Conservation (phyloP, 1,284 basidiomycete genomes). For the Malassezia pachydermatis region DNA sequence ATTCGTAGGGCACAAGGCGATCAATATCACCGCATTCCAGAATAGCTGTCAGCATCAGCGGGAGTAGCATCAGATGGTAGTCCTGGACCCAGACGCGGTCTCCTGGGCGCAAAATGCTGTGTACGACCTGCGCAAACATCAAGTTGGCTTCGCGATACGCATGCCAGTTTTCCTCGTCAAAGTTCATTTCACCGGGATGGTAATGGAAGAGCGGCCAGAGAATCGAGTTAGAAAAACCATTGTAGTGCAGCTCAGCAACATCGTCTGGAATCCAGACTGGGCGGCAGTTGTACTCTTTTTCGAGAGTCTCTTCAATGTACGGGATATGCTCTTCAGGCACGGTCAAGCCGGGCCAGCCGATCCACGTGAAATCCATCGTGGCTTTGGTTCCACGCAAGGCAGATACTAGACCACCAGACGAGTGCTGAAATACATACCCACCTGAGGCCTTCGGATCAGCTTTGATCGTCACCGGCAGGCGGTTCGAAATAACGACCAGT, state of each 20-base stretch:
- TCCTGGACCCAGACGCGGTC: conserved; percentile 80
- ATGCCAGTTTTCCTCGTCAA: conserved; percentile 95
- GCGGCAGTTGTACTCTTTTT: conserved; percentile 90
- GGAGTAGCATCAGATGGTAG: conserved; percentile 74
- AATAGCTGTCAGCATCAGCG: conserved; percentile 79
- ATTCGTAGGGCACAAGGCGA: conserved; percentile 9
- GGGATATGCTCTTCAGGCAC: conserved; percentile 33
- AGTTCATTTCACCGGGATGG: conserved; percentile 73
- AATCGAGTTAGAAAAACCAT: conserved; percentile 96
- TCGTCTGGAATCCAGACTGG: conserved; percentile 96
- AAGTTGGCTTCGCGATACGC: conserved; percentile 95
- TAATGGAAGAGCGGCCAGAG: conserved; percentile 99
- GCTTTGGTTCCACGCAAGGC: conserved; percentile 44
- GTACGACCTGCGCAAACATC: conserved; percentile 80
- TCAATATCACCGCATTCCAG: conserved; percentile 54
- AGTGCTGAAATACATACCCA: conserved; percentile 42
- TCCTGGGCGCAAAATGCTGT: conserved; percentile 64
- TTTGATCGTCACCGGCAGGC: conserved; percentile 59
- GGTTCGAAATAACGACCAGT: conserved; percentile 90
- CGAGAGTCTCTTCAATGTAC: conserved; percentile 56
- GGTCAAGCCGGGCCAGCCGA: conserved; percentile 46
- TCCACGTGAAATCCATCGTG: conserved; percentile 47
- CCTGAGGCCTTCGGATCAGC: conserved; percentile 36
- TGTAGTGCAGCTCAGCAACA: conserved; percentile 93
- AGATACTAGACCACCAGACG: conserved; percentile 45